These are phyloP conservation scores for Talaromyces rugulosus DNA, from an alignment of 2,329 filamentous ascomycete genomes.

Conservation along the genomic window DNA sequence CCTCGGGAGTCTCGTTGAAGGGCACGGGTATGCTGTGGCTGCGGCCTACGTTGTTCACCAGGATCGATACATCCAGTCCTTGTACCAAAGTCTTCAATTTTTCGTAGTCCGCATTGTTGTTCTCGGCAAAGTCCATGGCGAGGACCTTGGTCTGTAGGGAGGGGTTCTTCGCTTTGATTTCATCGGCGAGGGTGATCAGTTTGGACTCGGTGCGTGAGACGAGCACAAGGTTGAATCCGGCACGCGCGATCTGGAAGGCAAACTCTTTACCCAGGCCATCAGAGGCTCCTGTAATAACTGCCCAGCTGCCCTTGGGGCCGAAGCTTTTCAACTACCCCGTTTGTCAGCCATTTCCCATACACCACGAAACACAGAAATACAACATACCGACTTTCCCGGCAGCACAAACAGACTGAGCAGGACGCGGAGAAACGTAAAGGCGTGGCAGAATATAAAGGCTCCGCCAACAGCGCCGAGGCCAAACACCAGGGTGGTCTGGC, in stretches of 20 bases:
- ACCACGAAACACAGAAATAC: background rate
- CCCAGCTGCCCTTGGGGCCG: constrained; percentile 89
- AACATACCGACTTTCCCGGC: constrained; percentile 46
- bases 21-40: constrained; percentile 90
- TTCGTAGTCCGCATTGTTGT: constrained; percentile 75
- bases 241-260: constrained; percentile 79
- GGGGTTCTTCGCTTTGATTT: constrained; percentile 67
- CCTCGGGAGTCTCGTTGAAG: constrained; percentile 72
- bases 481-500: constrained; percentile 32
- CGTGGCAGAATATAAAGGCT: constrained; percentile 54
- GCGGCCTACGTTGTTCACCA: constrained; percentile 96
- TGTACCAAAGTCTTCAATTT: constrained; percentile 64
- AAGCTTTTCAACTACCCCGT: constrained; percentile 72
- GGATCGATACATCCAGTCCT: constrained; percentile 74
- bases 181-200: constrained; percentile 69
- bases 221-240: constrained; percentile 92
- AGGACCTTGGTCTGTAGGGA: constrained; percentile 70
- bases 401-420: constrained; percentile 67
- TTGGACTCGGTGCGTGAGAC: constrained; percentile 95
- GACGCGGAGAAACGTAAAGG: constrained; percentile 57
- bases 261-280: constrained; percentile 98
- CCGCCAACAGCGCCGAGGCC: constrained; percentile 49
- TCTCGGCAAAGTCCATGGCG: constrained; percentile 85
- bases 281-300: constrained; percentile 88
- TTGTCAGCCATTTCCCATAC: constrained; percentile 12